Percentiles rank a stretch among this genome's conserved stretches.
Evolutionary conservation across 2,329 filamentous ascomycete species (phyloP).

Genomic region (Huntiella decipiens): DNA sequence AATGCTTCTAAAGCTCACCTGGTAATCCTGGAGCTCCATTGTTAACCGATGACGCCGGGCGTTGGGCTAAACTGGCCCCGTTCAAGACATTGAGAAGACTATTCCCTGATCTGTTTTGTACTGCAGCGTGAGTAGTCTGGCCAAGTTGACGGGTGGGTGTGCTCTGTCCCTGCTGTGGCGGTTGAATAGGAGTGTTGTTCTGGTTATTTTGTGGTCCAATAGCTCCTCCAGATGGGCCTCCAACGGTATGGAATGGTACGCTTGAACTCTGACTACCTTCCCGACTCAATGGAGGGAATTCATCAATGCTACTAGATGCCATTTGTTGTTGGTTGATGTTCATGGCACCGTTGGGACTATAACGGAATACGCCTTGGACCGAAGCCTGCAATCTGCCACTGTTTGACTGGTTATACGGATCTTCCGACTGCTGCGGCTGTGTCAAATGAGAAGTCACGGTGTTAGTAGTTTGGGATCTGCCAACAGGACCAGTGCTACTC

Average conservation of each 20-base stretch:
- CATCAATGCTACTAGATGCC: constrained; percentile 32
- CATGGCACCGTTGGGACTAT: constrained; percentile 25
- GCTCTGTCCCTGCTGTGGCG: no score
- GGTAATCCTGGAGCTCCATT: neutral
- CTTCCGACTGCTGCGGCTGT: constrained; percentile 25
- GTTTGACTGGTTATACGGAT: constrained; percentile 30
- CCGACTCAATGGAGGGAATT: constrained; percentile 43
- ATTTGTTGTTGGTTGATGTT: constrained; percentile 18
- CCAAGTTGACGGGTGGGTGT: no score
- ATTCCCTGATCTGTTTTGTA: constrained; percentile 31
- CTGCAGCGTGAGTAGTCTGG: no score
- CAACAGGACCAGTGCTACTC: constrained; percentile 28
- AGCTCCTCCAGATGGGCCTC: constrained; percentile 9
- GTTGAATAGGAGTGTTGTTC: no score
- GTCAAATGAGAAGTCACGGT: constrained; percentile 31
- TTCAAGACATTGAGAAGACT: constrained; percentile 46
- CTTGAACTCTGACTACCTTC: constrained; percentile 22
- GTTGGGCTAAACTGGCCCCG: constrained; percentile 22
- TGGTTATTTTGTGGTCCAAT: constrained; percentile 8
- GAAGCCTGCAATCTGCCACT: constrained; percentile 1
- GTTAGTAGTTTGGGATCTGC: constrained; percentile 29
- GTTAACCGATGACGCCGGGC: neutral
- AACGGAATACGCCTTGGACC: constrained; percentile 24
- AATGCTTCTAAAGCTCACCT: neutral
- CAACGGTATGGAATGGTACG: constrained; percentile 1